Percentiles rank a stretch among this genome's conserved stretches.
Evolutionary conservation across 768 basidiomycete genomes (phyloP).

Genomic region (Naganishia onofrii): DNA sequence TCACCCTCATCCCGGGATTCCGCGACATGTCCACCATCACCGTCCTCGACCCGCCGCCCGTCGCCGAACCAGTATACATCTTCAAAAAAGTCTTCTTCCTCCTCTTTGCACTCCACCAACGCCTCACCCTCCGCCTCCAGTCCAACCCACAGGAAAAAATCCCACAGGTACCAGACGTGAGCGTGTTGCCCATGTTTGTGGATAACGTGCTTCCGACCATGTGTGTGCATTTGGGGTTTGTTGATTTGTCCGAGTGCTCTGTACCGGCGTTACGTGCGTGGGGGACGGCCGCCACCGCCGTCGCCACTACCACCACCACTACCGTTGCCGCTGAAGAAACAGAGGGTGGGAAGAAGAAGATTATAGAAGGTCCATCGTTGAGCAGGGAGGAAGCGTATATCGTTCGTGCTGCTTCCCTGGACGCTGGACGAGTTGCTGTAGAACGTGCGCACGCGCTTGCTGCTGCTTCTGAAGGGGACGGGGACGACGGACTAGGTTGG

Average conservation of each 20-base stretch:
- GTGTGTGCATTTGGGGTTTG: constrained; percentile 69
- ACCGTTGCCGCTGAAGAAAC: neutral
- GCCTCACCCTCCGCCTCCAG: constrained; percentile 65
- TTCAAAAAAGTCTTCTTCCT: constrained; percentile 89
- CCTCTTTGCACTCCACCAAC: constrained; percentile 65
- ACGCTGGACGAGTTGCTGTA: constrained; percentile 71
- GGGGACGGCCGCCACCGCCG: neutral
- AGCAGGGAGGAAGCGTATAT: constrained; percentile 65
- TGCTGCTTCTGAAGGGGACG: constrained; percentile 43
- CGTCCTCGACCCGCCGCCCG: constrained; percentile 53
- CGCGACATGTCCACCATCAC: constrained; percentile 68
- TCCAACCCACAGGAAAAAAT: constrained; percentile 57
- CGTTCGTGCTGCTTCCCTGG: constrained; percentile 73
- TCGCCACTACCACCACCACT: neutral
- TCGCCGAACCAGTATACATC: constrained; percentile 72
- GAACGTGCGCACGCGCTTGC: constrained; percentile 56
- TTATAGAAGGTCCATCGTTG: constrained; percentile 59
- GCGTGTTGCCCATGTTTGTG: constrained; percentile 61
- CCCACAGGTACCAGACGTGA: constrained; percentile 33
- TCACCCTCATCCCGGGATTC: constrained; percentile 75
- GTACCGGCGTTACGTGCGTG: constrained; percentile 27
- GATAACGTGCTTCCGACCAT: constrained; percentile 84
- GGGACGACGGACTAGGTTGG: constrained; percentile 55
- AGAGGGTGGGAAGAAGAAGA: constrained; percentile 9
- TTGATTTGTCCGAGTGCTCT: constrained; percentile 46